phyloP scores from a whole-genome alignment of 257 asterid genomes.

The Capsicum baccatum region DNA sequence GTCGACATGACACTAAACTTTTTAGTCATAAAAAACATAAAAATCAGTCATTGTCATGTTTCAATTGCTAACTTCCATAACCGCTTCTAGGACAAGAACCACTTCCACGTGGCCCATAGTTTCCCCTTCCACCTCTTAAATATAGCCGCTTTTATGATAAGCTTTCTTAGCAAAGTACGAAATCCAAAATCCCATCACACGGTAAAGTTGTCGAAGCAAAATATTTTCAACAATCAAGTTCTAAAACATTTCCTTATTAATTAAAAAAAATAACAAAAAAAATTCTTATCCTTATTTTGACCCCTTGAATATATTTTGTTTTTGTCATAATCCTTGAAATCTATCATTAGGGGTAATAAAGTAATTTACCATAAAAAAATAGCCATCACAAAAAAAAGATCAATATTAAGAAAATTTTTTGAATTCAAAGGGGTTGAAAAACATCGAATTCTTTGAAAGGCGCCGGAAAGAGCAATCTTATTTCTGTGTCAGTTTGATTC shows the following conservation, averaged over 20 bases:
- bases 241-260: conserved; percentile 34
- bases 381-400: not conserved
- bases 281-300: conserved; percentile 23
- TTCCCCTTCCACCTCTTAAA: conserved; percentile 33
- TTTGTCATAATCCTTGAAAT: not conserved
- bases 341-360: not conserved
- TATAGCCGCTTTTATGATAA: not conserved
- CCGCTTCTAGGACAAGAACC: conserved; percentile 42
- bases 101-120: conserved; percentile 41
- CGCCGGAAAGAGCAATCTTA: conserved; percentile 18
- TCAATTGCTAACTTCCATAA: conserved; percentile 52
- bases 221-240: conserved; percentile 15
- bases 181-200: conserved; percentile 7
- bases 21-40: not conserved
- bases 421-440: not conserved
- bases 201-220: not conserved
- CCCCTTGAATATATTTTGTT: not conserved
- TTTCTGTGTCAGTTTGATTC: not conserved
- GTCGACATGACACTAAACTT: not conserved
- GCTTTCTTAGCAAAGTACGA: not conserved
- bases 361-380: not conserved
- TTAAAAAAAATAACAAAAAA: no score
- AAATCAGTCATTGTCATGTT: conserved; percentile 19
- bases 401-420: conserved; percentile 18
- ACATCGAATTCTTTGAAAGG: not conserved